A percentile compares a stretch with the other conserved stretches of the same genome.
Evolutionary conservation across 2,329 filamentous ascomycete genomes (phyloP).

Genomic region (Magnaporthales sp.): DNA sequence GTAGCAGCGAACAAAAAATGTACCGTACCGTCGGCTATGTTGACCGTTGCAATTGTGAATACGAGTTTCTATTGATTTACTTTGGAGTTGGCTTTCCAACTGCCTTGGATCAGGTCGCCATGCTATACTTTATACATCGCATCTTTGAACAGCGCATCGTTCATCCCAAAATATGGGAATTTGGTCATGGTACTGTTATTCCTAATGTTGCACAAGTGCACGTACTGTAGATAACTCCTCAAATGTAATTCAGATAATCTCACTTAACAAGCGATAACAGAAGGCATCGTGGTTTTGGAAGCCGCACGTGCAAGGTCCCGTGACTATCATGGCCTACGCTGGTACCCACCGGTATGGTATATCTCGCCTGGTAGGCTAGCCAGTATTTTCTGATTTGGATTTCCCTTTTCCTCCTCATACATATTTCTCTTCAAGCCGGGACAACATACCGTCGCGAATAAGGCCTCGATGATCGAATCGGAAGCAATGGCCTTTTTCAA

Average conservation of each 20-base stretch:
- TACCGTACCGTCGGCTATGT: not conserved
- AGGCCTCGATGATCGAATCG: not conserved
- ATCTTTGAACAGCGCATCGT: not conserved
- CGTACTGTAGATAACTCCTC: too few relatives aligned
- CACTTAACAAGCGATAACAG: not conserved
- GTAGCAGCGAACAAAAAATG: not conserved
- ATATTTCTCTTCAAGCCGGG: conserved; percentile 34
- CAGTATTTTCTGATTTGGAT: conserved; percentile 5
- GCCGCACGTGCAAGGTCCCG: not conserved
- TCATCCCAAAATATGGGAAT: too few relatives aligned
- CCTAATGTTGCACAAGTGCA: not conserved
- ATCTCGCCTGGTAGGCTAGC: not conserved
- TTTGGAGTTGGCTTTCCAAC: not conserved
- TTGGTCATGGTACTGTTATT: too few relatives aligned
- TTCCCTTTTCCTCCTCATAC: conserved; percentile 36
- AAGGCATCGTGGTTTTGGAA: not conserved
- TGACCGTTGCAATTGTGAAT: not conserved
- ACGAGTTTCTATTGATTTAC: not conserved
- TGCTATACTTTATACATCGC: not conserved
- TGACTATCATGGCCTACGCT: not conserved
- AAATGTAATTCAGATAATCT: not conserved
- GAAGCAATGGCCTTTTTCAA: conserved; percentile 32
- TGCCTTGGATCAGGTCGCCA: not conserved
- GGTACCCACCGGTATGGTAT: not conserved
- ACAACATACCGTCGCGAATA: conserved; percentile 5